phyloP scores from a whole-genome alignment of 306 rosid genomes.

The Begonia loranthoides region DNA sequence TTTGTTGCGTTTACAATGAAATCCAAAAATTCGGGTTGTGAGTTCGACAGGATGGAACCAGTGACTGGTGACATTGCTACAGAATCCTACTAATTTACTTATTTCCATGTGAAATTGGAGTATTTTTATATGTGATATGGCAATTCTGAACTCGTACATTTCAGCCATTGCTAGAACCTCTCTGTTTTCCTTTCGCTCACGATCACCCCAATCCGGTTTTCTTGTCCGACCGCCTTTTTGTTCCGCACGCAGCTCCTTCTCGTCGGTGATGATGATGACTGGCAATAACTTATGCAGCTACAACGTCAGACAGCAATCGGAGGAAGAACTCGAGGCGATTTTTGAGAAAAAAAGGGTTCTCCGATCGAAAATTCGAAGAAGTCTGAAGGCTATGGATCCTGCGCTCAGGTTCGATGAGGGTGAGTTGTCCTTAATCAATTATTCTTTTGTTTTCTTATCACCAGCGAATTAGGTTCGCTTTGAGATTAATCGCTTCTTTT shows the following conservation, averaged over 20 bases:
- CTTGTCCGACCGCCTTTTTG: not conserved
- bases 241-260: not conserved
- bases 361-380: constrained; percentile 57
- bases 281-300: not conserved
- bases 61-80: too few relatives aligned
- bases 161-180: too few relatives aligned
- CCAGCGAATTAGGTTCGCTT: not conserved
- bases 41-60: too few relatives aligned
- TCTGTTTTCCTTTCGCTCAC: too few relatives aligned
- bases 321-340: constrained; percentile 26
- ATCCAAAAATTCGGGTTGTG: too few relatives aligned
- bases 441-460: not conserved
- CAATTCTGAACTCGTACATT: too few relatives aligned
- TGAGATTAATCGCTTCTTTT: not conserved
- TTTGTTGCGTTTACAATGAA: too few relatives aligned
- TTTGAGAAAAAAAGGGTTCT: constrained; percentile 56
- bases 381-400: constrained; percentile 59
- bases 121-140: too few relatives aligned
- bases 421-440: constrained; percentile 1
- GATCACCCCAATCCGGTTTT: too few relatives aligned
- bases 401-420: constrained; percentile 73
- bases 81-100: too few relatives aligned
- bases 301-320: constrained; percentile 3
- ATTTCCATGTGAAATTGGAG: too few relatives aligned
- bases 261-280: constrained; percentile 8